Evolutionary conservation across 805 yeast species (phyloP), one percentile per base, ranked within the genome.

Genomic region (Wickerhamomyces sydowiorum): DNA sequence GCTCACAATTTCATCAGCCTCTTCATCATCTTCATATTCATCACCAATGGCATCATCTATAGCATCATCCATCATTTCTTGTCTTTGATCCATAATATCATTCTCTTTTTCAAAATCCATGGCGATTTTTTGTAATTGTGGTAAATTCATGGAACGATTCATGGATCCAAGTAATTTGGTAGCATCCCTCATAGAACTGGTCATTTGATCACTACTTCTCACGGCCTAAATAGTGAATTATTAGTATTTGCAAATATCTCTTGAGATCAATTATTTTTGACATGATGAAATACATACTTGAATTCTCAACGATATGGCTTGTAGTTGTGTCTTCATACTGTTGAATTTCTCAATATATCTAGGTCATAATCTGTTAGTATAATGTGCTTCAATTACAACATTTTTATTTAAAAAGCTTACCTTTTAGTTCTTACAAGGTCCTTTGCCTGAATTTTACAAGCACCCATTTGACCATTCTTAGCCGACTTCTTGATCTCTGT

Each of bases 41-140:
- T 82, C 88, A 41, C 84, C 96, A 93, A 93, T 88, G 17, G 93
- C 86, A 61, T 91, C 96, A 59, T 93, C 99, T 54, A 93, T 83
- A 17, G 96, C 95, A 60, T 93, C 99, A 60, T 93, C 99, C 85
- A 93, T 93, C 78, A 95, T 87, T 61, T 95, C 99, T 63, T 95
- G 98, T 57, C 96, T 82, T 66, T 93, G 99, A 62, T 91, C 97
- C 98, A 93, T 93, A 53, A 95, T 69, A 59, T 95, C 99, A 63
- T 86, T 87, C 57, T 91, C 96, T 55, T 78, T 80, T 56, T 93
- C 96, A 62, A 93, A 93, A 55, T 93, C 98, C 85, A 87, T 90
- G 3, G 97, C 88, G 18, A 93, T 93, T 47, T 83, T 76, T 43
- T 87, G 83, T 46, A 93, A 67, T 52, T 86, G 95, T 1, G 96